Evolutionary conservation across 192 early-diverging fungal genomes (phyloP).

Genomic region (Phlyctochytrium planicorne): DNA sequence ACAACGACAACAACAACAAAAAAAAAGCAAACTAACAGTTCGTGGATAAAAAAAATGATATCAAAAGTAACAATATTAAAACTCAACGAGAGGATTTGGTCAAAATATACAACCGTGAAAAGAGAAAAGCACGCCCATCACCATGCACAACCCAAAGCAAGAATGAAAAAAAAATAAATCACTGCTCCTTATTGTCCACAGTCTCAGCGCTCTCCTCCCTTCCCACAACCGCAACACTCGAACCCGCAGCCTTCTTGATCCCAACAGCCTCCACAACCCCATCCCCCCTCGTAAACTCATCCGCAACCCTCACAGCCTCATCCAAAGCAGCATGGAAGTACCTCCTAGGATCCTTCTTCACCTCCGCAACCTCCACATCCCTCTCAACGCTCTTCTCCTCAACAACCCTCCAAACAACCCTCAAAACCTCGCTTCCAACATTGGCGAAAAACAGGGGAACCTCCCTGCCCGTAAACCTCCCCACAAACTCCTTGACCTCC

Average conservation of each 20-base stretch:
- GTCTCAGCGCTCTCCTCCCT: too few relatives aligned
- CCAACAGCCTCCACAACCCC: not conserved
- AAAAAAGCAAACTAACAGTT: too few relatives aligned
- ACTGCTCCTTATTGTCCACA: too few relatives aligned
- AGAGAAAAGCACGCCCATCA: too few relatives aligned
- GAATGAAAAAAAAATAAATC: too few relatives aligned
- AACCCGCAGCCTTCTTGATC: not conserved
- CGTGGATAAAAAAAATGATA: too few relatives aligned
- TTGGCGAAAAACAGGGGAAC: conserved; percentile 59
- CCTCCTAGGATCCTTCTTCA: not conserved
- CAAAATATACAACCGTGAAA: too few relatives aligned
- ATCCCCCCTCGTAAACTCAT: conserved; percentile 1
- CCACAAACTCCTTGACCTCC: conserved; percentile 61
- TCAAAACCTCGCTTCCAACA: conserved; percentile 28
- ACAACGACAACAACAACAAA: too few relatives aligned
- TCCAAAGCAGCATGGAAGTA: conserved; percentile 31
- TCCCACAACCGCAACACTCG: too few relatives aligned
- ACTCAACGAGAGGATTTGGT: too few relatives aligned
- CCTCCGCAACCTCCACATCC: not conserved
- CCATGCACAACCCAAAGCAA: too few relatives aligned
- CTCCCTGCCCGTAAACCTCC: conserved; percentile 43
- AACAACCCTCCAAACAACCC: conserved; percentile 13
- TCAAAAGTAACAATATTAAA: too few relatives aligned
- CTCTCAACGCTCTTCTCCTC: not conserved
- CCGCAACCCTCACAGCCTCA: conserved; percentile 21